These are phyloP conservation scores for Podospora appendiculata DNA, from an alignment of 495 filamentous ascomycete species.

Conservation along the genomic window DNA sequence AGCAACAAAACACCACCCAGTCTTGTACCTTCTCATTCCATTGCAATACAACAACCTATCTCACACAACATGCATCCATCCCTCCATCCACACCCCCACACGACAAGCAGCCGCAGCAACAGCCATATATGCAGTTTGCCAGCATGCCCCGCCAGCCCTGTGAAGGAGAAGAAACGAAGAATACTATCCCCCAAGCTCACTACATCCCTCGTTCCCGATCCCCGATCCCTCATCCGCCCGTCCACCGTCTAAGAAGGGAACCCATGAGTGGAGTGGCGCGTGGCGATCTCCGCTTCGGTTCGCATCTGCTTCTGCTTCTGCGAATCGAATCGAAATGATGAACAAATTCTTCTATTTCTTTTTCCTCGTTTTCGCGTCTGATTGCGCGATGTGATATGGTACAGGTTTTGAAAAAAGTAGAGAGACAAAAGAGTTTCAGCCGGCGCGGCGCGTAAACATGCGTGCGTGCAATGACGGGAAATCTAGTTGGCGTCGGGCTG, in stretches of 20 bases:
- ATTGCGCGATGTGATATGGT: constrained; percentile 9
- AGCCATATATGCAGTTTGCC: too few species aligned
- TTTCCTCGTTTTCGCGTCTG: not conserved
- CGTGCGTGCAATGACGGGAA: too few species aligned
- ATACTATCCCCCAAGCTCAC: not conserved
- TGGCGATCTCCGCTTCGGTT: not conserved
- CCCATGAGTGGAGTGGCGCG: not conserved
- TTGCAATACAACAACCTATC: too few species aligned
- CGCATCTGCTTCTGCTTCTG: not conserved
- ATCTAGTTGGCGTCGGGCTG: constrained; percentile 71
- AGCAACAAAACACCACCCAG: too few species aligned
- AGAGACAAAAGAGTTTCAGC: not conserved
- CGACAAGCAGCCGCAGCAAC: too few species aligned
- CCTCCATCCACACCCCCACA: too few species aligned
- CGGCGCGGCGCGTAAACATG: too few species aligned
- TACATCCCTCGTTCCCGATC: not conserved
- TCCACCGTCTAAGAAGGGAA: not conserved
- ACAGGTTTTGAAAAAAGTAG: constrained; percentile 11
- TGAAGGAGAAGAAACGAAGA: too few species aligned
- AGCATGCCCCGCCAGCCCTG: too few species aligned
- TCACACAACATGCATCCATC: too few species aligned
- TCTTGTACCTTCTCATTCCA: too few species aligned
- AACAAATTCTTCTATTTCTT: not conserved
- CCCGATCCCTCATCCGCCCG: not conserved
- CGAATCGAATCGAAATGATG: too few species aligned